phyloP scores from a whole-genome alignment of 805 yeast genomes.

The Ogataea methanolica region DNA sequence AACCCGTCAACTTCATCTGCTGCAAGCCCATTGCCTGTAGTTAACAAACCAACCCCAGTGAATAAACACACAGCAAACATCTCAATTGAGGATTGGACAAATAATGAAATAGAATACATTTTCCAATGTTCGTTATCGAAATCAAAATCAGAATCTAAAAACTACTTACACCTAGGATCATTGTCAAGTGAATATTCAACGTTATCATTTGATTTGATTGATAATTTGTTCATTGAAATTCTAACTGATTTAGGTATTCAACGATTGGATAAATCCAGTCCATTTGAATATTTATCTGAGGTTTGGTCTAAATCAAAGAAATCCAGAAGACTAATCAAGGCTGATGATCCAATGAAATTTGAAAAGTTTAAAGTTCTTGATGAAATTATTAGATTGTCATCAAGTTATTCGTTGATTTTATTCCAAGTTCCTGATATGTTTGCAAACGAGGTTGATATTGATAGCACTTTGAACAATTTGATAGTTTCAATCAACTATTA shows the following conservation, averaged over 20 bases:
- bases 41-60: constrained; percentile 1
- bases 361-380: constrained; percentile 38
- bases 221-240: constrained; percentile 49
- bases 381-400: constrained; percentile 43
- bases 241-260: constrained; percentile 48
- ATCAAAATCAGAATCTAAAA: constrained; percentile 14
- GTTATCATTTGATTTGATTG: constrained; percentile 35
- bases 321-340: constrained; percentile 38
- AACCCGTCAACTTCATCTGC: neutral
- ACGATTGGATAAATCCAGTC: constrained; percentile 16
- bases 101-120: constrained; percentile 31
- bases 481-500: constrained; percentile 21
- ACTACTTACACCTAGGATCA: constrained; percentile 18
- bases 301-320: constrained; percentile 40
- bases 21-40: neutral
- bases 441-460: constrained; percentile 33
- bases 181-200: constrained; percentile 19
- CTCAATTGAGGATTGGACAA: constrained; percentile 37
- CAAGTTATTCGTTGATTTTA: constrained; percentile 63
- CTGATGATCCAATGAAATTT: constrained; percentile 35
- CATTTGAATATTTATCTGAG: constrained; percentile 44
- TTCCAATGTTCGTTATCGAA: constrained; percentile 33
- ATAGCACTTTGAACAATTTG: constrained; percentile 23
- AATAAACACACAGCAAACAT: constrained; percentile 5
- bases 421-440: constrained; percentile 69